Base-by-base conservation (phyloP, 306 rosid species). In the Abrus precatorius region DNA sequence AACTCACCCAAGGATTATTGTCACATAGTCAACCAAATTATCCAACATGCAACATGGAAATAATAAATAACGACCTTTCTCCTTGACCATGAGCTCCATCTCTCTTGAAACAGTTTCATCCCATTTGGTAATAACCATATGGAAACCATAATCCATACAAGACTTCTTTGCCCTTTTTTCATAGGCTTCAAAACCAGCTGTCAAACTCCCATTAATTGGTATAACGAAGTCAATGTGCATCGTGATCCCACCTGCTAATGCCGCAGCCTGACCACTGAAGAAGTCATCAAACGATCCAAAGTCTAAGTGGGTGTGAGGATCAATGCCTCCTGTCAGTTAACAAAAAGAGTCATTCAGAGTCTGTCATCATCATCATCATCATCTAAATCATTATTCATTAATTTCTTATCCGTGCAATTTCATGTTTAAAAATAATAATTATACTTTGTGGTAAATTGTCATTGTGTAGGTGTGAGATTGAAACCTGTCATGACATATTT, bases 211-310 rank as follows among this genome's bases (percentile, higher is more conserved):
- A 75, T 84, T 14, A 50, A 85, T 81, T 9, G 97, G 97, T 69
- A 95, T 81, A 57, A 90, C 95, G 65, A 95, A 95, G 89, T 95
- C 97, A 55, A 95, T 91, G 83, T 95, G 97, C 97, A 92, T 92
- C 12, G 98, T 95, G 34, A 97, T 95, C 82, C 98, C 98, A 78
- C 97, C 98, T 60, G 97, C 97, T 89, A 95, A 90, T 61, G 97
- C 97, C 13, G 99, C 99, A 28, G 99, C 99, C 86, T 95, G 99
- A 69, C 99, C 97, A 81, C 84, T 86, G 89, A 95, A 93, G 92
- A 92, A 95, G 87, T 95, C 95, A 69, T 92, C 97, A 54, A 85
- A 75, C 0, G 93, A 75, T 78, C 60, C 86, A 20, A 90, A 13
- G 47, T 83, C 90, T 45, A 95, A 86, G 85, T 95, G 99, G 32